phyloP scores from a whole-genome alignment of 768 basidiomycete genomes.

The Auriculariales sp. region DNA sequence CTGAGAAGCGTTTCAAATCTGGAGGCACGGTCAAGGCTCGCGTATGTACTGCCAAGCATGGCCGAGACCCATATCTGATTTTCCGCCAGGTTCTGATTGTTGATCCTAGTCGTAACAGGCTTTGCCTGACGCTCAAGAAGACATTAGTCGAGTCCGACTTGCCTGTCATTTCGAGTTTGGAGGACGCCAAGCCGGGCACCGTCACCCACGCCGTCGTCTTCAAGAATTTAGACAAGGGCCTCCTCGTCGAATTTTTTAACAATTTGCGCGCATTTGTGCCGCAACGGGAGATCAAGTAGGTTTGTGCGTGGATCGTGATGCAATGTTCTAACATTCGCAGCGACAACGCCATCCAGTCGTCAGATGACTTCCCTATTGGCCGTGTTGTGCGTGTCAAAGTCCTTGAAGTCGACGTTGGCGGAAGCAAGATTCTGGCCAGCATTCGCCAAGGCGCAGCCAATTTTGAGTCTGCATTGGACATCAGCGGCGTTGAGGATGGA shows the following conservation, averaged over 20 bases:
- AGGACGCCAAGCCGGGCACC: slow-evolving; percentile 54
- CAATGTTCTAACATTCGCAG: slow-evolving; percentile 23
- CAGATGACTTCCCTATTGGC: slow-evolving; percentile 59
- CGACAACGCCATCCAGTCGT: slow-evolving; percentile 41
- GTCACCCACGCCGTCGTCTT: slow-evolving; percentile 74
- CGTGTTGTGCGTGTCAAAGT: slow-evolving; percentile 79
- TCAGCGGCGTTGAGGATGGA: slow-evolving; percentile 65
- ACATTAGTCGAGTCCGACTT: slow-evolving; percentile 69
- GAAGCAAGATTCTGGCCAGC: slow-evolving; percentile 63
- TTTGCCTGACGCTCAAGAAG: slow-evolving; percentile 85
- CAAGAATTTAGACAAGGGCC: slow-evolving; percentile 63
- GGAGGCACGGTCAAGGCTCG: slow-evolving; percentile 75
- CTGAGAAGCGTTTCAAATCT: slow-evolving; percentile 76
- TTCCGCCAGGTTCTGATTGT: slow-evolving; percentile 56
- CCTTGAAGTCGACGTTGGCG: slow-evolving; percentile 41
- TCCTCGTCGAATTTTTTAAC: slow-evolving; percentile 85
- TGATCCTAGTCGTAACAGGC: slow-evolving; percentile 65
- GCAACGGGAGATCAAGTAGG: slow-evolving; percentile 66
- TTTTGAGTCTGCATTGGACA: slow-evolving; percentile 38
- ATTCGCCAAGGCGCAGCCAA: slow-evolving; percentile 61
- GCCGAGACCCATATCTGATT: too few species aligned
- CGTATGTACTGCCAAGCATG: slow-evolving; percentile 30
- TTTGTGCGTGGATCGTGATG: neutral
- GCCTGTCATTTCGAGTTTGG: slow-evolving; percentile 48
- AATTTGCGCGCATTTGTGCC: slow-evolving; percentile 75